Base-by-base conservation (phyloP, 805 yeast species). In the Kurtzmaniella fragi region DNA sequence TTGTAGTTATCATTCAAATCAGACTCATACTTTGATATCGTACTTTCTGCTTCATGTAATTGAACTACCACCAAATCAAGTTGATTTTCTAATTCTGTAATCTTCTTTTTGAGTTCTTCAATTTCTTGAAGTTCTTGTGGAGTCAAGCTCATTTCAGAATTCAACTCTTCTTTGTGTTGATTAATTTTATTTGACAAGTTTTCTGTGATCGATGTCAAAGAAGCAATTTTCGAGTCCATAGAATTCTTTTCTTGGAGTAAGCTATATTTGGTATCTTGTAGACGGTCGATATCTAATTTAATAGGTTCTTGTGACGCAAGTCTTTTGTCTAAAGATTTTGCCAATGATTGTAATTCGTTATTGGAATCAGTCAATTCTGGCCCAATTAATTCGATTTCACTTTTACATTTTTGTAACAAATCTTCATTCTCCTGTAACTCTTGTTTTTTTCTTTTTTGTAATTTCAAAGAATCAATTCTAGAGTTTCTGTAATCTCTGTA, bases 401-500 rank as follows among this genome's bases (percentile, higher is more conserved):
- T 42, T 33, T 59, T 57, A 28, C 79, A 50, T 6, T 59, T 58
- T 5, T 56, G 53, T 23, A 81, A 54, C 14, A 70, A 65, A 5
- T 49, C 54, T 27, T 67, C 68, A 5, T 69, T 41, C 14, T 47
- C 44, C n/a, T 57, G 69, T 13, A 73, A 62, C 32, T 78, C 80
- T 2, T 59, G 56, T 31, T 67, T 73, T 54, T 83, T 78, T 39
- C 64, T 70, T 11, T 75, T 69, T 45, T 84, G 72, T 11, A 63
- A 55, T 39, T 78, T 78, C 50, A 87, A 67, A 2, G 82, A 75
- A 48, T 88, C 95, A 35, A 90, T 60, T 49, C 95, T 72, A 0
- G 36, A 33, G 38, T 65, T 52, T 42, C 75, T 76, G 48, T 71
- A 75, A 49, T 86, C 93, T 48, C 85, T 75, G 51, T 75, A 87